Evolutionary conservation across 2,329 filamentous ascomycete species (phyloP).

Genomic region (Aspergillus cejpii): DNA sequence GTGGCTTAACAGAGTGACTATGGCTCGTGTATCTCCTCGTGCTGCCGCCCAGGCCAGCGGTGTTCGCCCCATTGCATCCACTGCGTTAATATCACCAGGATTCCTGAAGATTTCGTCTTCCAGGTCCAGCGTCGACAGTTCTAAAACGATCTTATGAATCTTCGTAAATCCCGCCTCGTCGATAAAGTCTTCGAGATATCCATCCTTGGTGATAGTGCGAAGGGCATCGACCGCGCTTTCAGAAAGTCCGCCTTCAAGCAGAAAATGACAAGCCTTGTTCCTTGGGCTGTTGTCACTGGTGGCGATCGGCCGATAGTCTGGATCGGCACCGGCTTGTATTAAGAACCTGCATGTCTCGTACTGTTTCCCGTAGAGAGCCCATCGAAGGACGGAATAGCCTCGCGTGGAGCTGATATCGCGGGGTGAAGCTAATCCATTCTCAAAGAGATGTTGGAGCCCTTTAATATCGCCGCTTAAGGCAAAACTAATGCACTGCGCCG

Average conservation of each 20-base stretch:
- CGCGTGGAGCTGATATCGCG: slow-evolving; percentile 1
- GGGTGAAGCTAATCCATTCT: slow-evolving; percentile 1
- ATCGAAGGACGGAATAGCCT: slow-evolving; percentile 2
- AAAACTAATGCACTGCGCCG: slow-evolving; percentile 3
- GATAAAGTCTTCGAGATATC: slow-evolving; percentile 1
- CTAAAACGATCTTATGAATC: slow-evolving; percentile 3
- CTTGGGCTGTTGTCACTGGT: slow-evolving; percentile 2
- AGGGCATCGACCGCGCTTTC: slow-evolving; percentile 1
- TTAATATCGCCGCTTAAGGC: slow-evolving; percentile 1
- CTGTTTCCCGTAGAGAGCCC: slow-evolving; percentile 3
- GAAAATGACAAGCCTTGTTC: slow-evolving; percentile 3
- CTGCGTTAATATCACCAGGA: background rate
- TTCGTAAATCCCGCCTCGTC: slow-evolving; percentile 2
- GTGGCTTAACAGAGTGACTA: slow-evolving; percentile 2
- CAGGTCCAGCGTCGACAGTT: background rate
- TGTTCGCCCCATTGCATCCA: slow-evolving; percentile 2
- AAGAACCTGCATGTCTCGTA: slow-evolving; percentile 3
- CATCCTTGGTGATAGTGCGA: background rate
- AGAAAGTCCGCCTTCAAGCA: slow-evolving; percentile 3
- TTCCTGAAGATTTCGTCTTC: slow-evolving; percentile 1
- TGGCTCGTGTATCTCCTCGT: slow-evolving; percentile 2
- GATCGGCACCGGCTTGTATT: background rate
- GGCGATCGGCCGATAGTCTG: slow-evolving; percentile 1
- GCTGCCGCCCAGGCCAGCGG: slow-evolving; percentile 3
- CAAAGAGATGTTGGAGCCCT: slow-evolving; percentile 1